Percentiles rank a stretch among this genome's conserved stretches.
Evolutionary conservation across 352 stramenopile genomes (phyloP).

Genomic region (Globisporangium canariense): DNA sequence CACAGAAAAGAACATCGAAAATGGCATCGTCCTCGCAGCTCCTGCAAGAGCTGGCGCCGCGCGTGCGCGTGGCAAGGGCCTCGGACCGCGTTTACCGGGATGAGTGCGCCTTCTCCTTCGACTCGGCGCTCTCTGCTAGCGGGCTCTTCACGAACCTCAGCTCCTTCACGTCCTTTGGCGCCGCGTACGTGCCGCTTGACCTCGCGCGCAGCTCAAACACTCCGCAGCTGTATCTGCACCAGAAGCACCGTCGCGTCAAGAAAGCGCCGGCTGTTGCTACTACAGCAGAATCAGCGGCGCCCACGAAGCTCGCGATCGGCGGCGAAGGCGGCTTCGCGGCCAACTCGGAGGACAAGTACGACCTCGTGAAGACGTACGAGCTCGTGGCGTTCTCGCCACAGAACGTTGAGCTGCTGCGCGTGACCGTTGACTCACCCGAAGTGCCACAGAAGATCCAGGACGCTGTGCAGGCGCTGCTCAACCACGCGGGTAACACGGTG

Average conservation of each 20-base stretch:
- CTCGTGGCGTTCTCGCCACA: conserved; percentile 67
- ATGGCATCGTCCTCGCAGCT: background rate
- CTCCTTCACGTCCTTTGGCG: conserved; percentile 92
- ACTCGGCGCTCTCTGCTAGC: conserved; percentile 68
- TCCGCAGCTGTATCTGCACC: conserved; percentile 72
- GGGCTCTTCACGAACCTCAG: conserved; percentile 92
- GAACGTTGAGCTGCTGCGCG: conserved; percentile 29
- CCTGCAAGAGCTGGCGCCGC: conserved; percentile 27
- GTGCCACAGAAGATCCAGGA: conserved; percentile 55
- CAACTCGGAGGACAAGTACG: conserved; percentile 84
- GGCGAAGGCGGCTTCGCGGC: conserved; percentile 93
- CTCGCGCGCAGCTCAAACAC: conserved; percentile 20
- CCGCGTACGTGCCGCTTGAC: conserved; percentile 61
- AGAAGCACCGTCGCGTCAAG: conserved; percentile 46
- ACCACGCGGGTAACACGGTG: conserved; percentile 74
- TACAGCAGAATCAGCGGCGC: conserved; percentile 16
- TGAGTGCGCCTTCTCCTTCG: conserved; percentile 98
- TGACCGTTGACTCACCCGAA: conserved; percentile 28
- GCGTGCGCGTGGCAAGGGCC: conserved; percentile 46
- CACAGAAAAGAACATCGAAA: background rate
- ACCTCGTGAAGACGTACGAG: conserved; percentile 73
- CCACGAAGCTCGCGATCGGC: conserved; percentile 95
- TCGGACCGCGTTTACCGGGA: conserved; percentile 92
- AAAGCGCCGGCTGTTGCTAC: background rate
- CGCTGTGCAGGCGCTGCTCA: conserved; percentile 57